Evolutionary conservation across 2,329 filamentous ascomycete species (phyloP), one percentile per base, ranked within the genome.

Genomic region (Dothidotthia symphoricarpi): DNA sequence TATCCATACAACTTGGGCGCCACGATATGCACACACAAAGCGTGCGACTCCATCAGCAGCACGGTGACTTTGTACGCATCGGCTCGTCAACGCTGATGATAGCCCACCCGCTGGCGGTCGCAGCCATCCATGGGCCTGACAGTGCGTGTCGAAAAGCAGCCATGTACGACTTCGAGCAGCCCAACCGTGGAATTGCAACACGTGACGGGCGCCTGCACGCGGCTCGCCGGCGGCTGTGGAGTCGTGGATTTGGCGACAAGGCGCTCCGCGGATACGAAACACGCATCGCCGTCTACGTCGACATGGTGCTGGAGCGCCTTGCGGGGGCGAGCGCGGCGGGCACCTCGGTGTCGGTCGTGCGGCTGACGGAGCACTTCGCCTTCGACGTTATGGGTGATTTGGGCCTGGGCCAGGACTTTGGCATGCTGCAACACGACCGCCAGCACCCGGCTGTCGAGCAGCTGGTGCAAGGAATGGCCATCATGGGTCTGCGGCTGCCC

Each of bases 11-110:
- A 17, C 41, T 55, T 9, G 39, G 57, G 1, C 52, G 45, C 6
- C 68, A 68, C 5, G 39, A 27, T 1, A 55, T 61, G 13, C 17
- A 48, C 3, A 11, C 32, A 8, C 62, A 54, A 51, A 26, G 63
- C 16, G 48, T 48, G 15, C 24, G 53, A 3, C 53, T 68, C 2
- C 71, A 74, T 33, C 50, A 63, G 7, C 53, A 61, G 32, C 71
- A 70, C 40, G 71, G 71, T 15, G 63, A 69, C 1, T 67, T 65
- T 2, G 68, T 74, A 1, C 62, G 71, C 8, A 43, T 73, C 4
- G 55, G 60, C 0, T 25, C n/a, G n/a, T n/a, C n/a, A n/a, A n/a
- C n/a, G n/a, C n/a, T n/a, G n/a, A n/a, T n/a, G n/a, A n/a, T n/a
- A 8, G n/a, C 26, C 29, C 22, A 38, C 24, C 28, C 36, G 7